A percentile compares a stretch with the other conserved stretches of the same genome.
phyloP scores from a whole-genome alignment of 306 rosid genomes.

The Abrus pulchellus region DNA sequence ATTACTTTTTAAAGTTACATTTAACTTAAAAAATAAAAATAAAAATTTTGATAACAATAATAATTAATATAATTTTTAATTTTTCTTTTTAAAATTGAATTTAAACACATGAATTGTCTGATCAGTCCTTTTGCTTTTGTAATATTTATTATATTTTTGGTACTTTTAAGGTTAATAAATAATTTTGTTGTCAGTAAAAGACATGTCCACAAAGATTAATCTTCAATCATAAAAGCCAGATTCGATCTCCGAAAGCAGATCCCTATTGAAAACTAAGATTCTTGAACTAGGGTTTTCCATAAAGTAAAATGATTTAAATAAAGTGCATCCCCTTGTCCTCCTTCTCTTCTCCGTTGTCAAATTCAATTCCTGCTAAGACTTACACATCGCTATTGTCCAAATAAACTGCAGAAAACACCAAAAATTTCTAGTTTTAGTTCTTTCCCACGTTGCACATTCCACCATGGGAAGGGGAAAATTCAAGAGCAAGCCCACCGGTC shows the following conservation, averaged over 20 bases:
- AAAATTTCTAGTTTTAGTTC: not conserved
- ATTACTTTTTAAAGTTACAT: too few species aligned
- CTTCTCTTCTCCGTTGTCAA: not conserved
- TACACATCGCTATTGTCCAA: not conserved
- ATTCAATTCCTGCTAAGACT: constrained; percentile 11
- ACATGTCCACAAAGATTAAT: not conserved
- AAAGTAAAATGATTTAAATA: constrained; percentile 9
- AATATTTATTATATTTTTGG: too few species aligned
- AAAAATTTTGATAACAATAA: too few species aligned
- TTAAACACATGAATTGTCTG: too few species aligned
- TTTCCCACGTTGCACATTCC: constrained; percentile 26
- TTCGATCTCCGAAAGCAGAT: not conserved
- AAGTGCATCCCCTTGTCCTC: not conserved
- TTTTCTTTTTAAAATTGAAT: too few species aligned
- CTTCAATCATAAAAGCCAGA: not conserved
- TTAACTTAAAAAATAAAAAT: too few species aligned
- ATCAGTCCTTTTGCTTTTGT: too few species aligned
- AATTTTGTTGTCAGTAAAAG: too few species aligned
- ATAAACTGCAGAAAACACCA: not conserved
- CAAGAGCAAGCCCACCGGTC: constrained; percentile 96
- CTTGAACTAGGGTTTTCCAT: constrained; percentile 26
- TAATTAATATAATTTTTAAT: too few species aligned
- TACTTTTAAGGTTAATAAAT: too few species aligned
- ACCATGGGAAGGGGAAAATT: constrained; percentile 93
- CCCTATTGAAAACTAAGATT: not conserved